Evolutionary conservation across 2,329 filamentous ascomycete species (phyloP), one percentile per base, ranked within the genome.

Genomic region (Monilinia aucupariae): DNA sequence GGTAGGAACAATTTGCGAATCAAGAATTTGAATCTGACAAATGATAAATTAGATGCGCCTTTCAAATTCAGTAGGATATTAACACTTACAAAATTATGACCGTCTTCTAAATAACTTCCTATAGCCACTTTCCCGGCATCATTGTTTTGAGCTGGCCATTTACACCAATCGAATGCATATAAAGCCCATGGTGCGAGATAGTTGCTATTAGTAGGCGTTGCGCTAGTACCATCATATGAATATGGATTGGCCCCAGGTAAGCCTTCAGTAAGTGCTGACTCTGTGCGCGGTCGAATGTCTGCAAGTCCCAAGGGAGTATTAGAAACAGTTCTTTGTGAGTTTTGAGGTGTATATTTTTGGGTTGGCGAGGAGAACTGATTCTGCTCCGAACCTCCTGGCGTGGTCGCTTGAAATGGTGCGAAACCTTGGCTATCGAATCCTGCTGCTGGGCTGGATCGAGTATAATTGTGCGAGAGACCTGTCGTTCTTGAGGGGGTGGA

Each of bases 121-220:
- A 99, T 82, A 15, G 94, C 94, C 70, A 99, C 84, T 77, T 97
- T 97, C 47, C 94, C 94, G 4, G 91, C 91, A 66, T 90, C 87
- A 68, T 87, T 87, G 71, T 77, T 86, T 71, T 91, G 85, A 2
- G 93, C 87, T 20, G 90, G 86, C 93, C 94, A 99, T 77, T 99
- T 99, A 80, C 94, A 99, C 94, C 94, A 99, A 78, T 99, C 94
- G 71, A 96, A 93, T 15, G 94, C 93, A 75, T 97, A 99, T 62
- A 96, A 87, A 17, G 92, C 89, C 91, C 94, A 99, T 0, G 93
- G 92, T 5, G 93, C 92, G 67, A 96, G 78, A 74, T 97, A 96
- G 75, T 93, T 97, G 80, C 91, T 96, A 67, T 93, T 96, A 74
- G 90, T 76, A 74, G 88, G 75, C 76, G 85, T 79, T 66, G 85